phyloP scores from a whole-genome alignment of 805 yeast genomes.

The Cyberlindnera xylosilytica region DNA sequence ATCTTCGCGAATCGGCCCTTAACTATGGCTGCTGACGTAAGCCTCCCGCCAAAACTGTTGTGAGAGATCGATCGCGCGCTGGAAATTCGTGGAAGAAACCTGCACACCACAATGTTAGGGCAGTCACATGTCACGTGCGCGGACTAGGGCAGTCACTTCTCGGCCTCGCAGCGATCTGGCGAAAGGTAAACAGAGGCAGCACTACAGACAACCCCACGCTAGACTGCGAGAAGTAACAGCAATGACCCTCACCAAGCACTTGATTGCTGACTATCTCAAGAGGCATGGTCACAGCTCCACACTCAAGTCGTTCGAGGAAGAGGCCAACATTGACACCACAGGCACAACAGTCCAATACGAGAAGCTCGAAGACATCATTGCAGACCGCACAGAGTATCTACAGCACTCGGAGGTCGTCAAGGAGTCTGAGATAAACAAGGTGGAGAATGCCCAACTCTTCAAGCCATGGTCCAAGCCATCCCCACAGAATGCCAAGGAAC shows the following conservation, averaged over 20 bases:
- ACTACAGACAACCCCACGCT: no score
- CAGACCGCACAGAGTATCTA: conserved; percentile 35
- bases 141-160: conserved; percentile 4
- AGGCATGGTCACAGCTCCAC: conserved; percentile 47
- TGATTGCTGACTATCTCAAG: conserved; percentile 60
- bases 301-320: conserved; percentile 40
- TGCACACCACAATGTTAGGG: conserved; percentile 3
- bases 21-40: conserved; percentile 2
- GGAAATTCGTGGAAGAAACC: background rate
- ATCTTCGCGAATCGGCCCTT: background rate
- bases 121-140: conserved; percentile 2
- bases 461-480: background rate
- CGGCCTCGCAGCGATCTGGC: background rate
- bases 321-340: conserved; percentile 4
- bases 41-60: no score
- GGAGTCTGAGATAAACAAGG: conserved; percentile 4
- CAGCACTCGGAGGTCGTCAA: conserved; percentile 11
- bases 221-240: background rate
- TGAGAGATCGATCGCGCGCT: no score
- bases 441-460: conserved; percentile 10
- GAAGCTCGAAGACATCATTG: conserved; percentile 36
- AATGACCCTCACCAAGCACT: conserved; percentile 26
- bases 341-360: conserved; percentile 26
- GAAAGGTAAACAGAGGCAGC: conserved; percentile 1
- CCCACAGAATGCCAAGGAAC: background rate